Evolutionary conservation across 2,329 filamentous ascomycete genomes (phyloP), one percentile per base, ranked within the genome.

Genomic region (Plenodomus lindquistii): DNA sequence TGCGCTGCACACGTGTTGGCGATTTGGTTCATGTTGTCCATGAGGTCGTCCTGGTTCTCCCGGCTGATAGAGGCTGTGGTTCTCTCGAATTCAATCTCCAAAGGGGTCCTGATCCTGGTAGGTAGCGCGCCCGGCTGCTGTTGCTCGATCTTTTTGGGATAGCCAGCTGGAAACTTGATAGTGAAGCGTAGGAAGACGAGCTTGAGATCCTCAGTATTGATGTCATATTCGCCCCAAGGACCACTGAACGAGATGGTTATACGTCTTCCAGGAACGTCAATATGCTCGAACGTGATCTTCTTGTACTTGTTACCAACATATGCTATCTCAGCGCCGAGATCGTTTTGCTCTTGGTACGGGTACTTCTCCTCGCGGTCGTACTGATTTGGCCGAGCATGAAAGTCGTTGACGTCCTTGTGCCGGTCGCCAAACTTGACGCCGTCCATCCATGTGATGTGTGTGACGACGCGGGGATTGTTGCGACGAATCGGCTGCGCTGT

Each of bases 381-480:
- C 17, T 55, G 48, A 16, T 62, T 52, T n/a, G 54, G 44, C 11
- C 57, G 54, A 46, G 46, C 44, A 8, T 40, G 47, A 16, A 57
- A 57, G 9, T 63, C 60, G 21, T 65, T 52, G 11, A 48, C 50
- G 24, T 68, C 63, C 24, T 62, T 57, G 13, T 58, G 62, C 9
- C 65, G 66, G 31, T 67, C 74, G 75, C 78, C 80, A 45, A 86
- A 83, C 54, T 84, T 85, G 35, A 86, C 82, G 42, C 83, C 84
- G 48, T 81, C 81, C 80, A 86, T 85, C 83, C 83, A 86, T 2
- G 79, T 76, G 46, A 86, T 85, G 15, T 82, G 81, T 47, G 83
- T 83, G 18, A 79, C 78, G 45, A 81, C 78, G 35, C 76, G 77
- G 41, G 75, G 75, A 45, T 75, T 59, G 17, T 75, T 75, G 35